Conservation (phyloP, 495 filamentous ascomycete species). For the Penicillium lividum region DNA sequence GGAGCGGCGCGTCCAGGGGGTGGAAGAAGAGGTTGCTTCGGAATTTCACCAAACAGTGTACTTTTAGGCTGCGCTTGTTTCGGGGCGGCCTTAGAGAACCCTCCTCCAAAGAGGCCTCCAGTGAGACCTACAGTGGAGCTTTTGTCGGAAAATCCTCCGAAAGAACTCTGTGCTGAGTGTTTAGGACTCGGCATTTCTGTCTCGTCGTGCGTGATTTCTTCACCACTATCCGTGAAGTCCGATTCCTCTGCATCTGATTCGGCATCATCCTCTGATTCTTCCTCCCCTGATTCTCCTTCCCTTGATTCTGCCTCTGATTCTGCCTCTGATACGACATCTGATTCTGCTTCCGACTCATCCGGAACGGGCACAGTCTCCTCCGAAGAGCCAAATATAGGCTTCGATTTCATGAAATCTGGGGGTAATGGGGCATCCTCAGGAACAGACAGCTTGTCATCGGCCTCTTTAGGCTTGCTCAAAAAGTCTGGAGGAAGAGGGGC, state of each 20-base stretch:
- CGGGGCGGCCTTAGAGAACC: conserved; percentile 23
- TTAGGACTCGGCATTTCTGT: conserved; percentile 49
- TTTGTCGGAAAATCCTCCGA: conserved; percentile 48
- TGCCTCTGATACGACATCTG: not conserved
- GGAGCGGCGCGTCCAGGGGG: conserved; percentile 48
- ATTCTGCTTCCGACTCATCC: conserved; percentile 27
- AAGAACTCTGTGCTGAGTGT: conserved; percentile 66
- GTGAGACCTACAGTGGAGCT: conserved; percentile 34
- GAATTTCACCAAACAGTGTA: conserved; percentile 68
- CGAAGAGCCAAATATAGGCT: conserved; percentile 6
- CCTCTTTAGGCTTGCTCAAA: conserved; percentile 8
- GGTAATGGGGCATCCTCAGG: conserved; percentile 19
- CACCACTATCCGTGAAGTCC: conserved; percentile 41
- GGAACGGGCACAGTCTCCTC: conserved; percentile 31
- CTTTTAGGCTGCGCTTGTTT: conserved; percentile 25
- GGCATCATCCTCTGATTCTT: conserved; percentile 23
- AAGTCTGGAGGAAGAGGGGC: conserved; percentile 54
- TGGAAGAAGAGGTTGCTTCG: conserved; percentile 55
- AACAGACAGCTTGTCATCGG: conserved; percentile 27
- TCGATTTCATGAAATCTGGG: conserved; percentile 1
- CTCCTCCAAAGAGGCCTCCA: conserved; percentile 45
- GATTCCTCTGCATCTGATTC: conserved; percentile 26
- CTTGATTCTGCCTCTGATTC: not conserved
- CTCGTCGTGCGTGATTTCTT: conserved; percentile 60
- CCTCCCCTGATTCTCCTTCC: conserved; percentile 9